phyloP scores from a whole-genome alignment of 371 early-diverging fungal genomes.

The Mucor mucedo region DNA sequence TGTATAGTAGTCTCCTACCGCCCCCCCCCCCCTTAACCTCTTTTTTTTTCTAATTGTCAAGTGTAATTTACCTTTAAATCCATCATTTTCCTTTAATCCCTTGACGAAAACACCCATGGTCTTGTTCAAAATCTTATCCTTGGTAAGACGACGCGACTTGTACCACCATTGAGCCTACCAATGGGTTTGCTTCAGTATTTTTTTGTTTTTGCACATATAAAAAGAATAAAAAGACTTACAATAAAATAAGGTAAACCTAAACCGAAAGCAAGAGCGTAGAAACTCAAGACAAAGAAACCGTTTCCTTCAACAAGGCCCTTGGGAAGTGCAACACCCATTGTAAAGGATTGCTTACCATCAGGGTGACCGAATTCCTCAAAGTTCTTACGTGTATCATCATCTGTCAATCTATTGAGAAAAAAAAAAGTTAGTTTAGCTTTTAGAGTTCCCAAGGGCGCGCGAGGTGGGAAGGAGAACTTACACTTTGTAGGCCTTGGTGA shows the following conservation, averaged over 20 bases:
- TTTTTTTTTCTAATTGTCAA: too few relatives aligned
- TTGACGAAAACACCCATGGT: slow-evolving; percentile 93
- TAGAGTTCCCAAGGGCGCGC: too few relatives aligned
- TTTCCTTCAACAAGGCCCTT: slow-evolving; percentile 88
- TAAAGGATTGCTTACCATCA: slow-evolving; percentile 91
- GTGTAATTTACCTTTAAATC: slow-evolving; percentile 38
- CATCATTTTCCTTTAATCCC: slow-evolving; percentile 80
- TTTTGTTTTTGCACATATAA: not conserved
- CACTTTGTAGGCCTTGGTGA: slow-evolving; percentile 90
- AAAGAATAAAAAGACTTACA: slow-evolving; percentile 41
- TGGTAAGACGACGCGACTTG: slow-evolving; percentile 83
- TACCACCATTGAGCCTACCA: slow-evolving; percentile 91
- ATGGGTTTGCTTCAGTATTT: not conserved
- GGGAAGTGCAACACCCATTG: slow-evolving; percentile 95
- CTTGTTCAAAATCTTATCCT: slow-evolving; percentile 84
- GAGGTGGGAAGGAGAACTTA: slow-evolving; percentile 30
- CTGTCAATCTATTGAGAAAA: slow-evolving; percentile 86
- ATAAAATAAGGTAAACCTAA: slow-evolving; percentile 85
- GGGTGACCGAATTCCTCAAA: slow-evolving; percentile 97
- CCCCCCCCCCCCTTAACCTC: not conserved
- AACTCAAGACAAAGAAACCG: slow-evolving; percentile 72
- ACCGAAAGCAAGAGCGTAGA: slow-evolving; percentile 90
- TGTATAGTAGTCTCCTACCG: not conserved
- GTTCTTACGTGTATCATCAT: slow-evolving; percentile 87
- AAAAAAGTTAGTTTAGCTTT: too few relatives aligned